Conservation (phyloP, 202 grass and related monocot species). For the Elaeis oleifera region DNA sequence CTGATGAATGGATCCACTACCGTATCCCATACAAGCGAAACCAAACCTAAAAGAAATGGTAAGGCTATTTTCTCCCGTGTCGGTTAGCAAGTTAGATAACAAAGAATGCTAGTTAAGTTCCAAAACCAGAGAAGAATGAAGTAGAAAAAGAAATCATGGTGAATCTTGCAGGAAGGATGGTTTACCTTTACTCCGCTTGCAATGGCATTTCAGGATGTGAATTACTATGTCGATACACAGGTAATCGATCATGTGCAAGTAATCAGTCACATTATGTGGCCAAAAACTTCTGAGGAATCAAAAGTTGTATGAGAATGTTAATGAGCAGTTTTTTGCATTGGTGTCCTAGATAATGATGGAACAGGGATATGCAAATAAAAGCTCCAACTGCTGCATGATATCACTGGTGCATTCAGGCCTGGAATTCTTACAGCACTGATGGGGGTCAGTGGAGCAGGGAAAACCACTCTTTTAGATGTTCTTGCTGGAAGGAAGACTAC, state of each 20-base stretch:
- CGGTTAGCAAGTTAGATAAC: background rate
- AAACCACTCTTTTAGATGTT: conserved; percentile 82
- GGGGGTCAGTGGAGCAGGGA: conserved; percentile 79
- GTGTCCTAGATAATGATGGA: conserved; percentile 55
- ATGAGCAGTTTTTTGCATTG: background rate
- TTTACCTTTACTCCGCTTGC: conserved; percentile 65
- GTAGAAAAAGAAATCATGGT: background rate
- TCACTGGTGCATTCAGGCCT: conserved; percentile 62
- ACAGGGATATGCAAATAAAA: conserved; percentile 43
- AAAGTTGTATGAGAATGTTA: background rate
- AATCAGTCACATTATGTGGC: too few relatives aligned
- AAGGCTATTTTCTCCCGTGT: conserved; percentile 13
- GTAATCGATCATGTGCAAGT: conserved; percentile 23
- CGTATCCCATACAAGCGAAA: conserved; percentile 13
- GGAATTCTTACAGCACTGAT: conserved; percentile 24
- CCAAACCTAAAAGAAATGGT: conserved; percentile 29
- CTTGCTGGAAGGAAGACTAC: conserved; percentile 77
- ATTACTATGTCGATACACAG: conserved; percentile 62
- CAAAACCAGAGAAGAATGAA: background rate
- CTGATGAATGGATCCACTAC: conserved; percentile 5
- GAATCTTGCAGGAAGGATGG: conserved; percentile 52
- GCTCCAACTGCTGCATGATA: conserved; percentile 63
- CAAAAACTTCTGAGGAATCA: too few relatives aligned
- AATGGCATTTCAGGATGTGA: conserved; percentile 71
- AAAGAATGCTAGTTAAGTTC: background rate